Evolutionary conservation across 192 early-diverging fungal genomes (phyloP).

Genomic region (Dissophora ornata): DNA sequence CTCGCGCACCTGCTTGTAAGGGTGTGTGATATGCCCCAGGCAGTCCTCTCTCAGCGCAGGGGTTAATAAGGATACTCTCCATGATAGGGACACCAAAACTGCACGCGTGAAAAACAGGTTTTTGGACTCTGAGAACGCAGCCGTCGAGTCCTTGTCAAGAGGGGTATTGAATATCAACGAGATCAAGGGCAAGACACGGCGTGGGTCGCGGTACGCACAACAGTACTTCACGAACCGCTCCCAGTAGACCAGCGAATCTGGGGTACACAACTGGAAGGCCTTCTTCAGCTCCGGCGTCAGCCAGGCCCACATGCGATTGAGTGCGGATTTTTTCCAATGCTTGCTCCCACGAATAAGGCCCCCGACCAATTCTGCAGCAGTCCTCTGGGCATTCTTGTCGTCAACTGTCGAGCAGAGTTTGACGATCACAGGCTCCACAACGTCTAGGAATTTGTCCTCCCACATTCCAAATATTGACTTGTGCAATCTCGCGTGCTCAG

Average conservation of each 20-base stretch:
- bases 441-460: constrained; percentile 68
- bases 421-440: constrained; percentile 66
- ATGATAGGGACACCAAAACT: constrained; percentile 72
- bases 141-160: constrained; percentile 80
- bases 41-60: constrained; percentile 62
- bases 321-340: constrained; percentile 74
- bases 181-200: constrained; percentile 82
- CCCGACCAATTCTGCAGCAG: constrained; percentile 80
- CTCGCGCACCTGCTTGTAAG: constrained; percentile 93
- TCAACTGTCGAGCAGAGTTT: constrained; percentile 62
- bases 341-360: constrained; percentile 90
- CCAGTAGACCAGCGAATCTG: constrained; percentile 85
- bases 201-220: constrained; percentile 78
- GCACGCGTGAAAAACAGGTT: constrained; percentile 78
- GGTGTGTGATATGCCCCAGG: constrained; percentile 68
- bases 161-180: constrained; percentile 69
- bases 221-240: constrained; percentile 72
- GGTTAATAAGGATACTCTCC: constrained; percentile 70
- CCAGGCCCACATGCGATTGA: constrained; percentile 75
- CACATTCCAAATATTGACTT: constrained; percentile 77
- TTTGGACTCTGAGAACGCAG: constrained; percentile 86
- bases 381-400: constrained; percentile 83
- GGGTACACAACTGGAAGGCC: constrained; percentile 73
- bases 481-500: constrained; percentile 69
- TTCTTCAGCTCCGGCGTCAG: constrained; percentile 70